Evolutionary conservation across 164 flowering plant species (phyloP), one percentile per base, ranked within the genome.

Genomic region (Vitis rotundifolia): DNA sequence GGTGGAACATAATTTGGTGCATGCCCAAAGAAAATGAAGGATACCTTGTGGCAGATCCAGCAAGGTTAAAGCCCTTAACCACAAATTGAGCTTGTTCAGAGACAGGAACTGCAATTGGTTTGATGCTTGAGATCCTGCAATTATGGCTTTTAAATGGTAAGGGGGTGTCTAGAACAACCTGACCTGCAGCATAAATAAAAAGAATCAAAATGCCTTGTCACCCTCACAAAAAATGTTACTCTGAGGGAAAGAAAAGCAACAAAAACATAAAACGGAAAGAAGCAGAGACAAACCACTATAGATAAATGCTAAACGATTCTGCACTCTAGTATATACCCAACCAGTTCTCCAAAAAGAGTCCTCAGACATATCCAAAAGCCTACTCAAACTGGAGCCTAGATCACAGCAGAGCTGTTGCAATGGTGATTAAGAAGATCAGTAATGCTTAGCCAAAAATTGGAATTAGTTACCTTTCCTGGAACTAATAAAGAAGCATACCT

Each of bases 331-430:
- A 78, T 80, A 88, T 49, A 83, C 77, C 92, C 92, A 90, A 75
- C 94, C 94, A 5, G 83, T 84, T 67, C 75, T 81, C 90, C 92
- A 90, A 29, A 90, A 90, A 22, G 80, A 26, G 50, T 89, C 82
- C 61, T 65, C 56, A 0, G 89, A 79, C 50, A 56, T 59, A 68
- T 80, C 79, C 67, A 89, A 60, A 68, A 92, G 90, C 82, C 75
- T 87, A 60, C 78, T 79, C 77, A 92, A 77, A 77, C 80, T 77
- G 61, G 86, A 79, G 54, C 81, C 79, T 56, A 91, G 75, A 75
- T 85, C 82, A 80, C 68, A 72, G 64, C 71, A 76, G 7, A 89
- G 78, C 94, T 89, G 85, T 56, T 81, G 19, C 37, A 67, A 65
- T n/a, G 31, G 15, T 29, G 29, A 31, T 26, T 37, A 53, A 12